Evolutionary conservation across 768 basidiomycete genomes (phyloP), one percentile per base, ranked within the genome.

Genomic region (Boletus huronensis): DNA sequence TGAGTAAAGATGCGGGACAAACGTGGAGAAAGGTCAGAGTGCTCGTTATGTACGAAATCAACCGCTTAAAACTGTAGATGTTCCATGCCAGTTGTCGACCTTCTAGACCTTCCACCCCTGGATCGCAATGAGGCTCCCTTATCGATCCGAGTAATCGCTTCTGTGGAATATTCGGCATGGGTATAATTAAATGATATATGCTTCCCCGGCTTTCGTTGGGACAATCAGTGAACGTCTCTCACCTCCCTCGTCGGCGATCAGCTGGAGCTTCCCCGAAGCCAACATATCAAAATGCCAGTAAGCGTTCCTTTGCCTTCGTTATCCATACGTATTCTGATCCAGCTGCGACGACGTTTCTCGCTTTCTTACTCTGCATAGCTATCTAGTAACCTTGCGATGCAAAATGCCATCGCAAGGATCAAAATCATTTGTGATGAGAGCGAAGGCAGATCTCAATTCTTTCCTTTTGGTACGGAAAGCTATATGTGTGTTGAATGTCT

Each of bases 391-490:
- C 29, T 35, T 40, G 31, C 43, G 3, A 39, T 57, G 25, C 29
- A 31, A 45, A 29, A 50, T 9, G 57, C 54, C 11, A 41, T 58
- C 10, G 32, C 26, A 36, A 36, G 16, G 21, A 50, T 57, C 34
- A 41, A 43, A 9, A 0, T 3, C 6, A 57, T 58, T 17, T 58
- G 57, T 16, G 38, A 45, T 26, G 10, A 25, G 1, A 56, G 57
- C 19, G 17, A 50, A 2, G 48, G 57, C 14, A 57, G 44, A 47
- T 58, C 57, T 7, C 54, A 58, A 16, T 38, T 48, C 45, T 58
- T 58, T 44, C 44, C 49, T n/a, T 47, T 34, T 17, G 57, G 57
- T 57, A 35, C 7, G 53, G 4, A 34, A 34, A 9, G 9, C 11
- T 36, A 11, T 13, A 21, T 28, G 7, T 23, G 9, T 16, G 21